Evolutionary conservation across 495 filamentous ascomycete species (phyloP).

Genomic region (Sordaria brevicollis): DNA sequence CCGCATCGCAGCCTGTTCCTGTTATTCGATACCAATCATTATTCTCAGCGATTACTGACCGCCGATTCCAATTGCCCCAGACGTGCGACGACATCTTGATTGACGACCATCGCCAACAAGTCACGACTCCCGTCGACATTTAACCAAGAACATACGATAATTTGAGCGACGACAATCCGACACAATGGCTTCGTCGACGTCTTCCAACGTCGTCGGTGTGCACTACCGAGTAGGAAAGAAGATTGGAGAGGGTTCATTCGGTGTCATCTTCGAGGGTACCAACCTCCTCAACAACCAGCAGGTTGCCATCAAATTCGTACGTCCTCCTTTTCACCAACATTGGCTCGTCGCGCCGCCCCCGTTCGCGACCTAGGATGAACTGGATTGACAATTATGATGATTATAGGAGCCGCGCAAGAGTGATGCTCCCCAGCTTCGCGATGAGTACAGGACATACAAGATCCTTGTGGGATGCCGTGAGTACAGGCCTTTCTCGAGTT

Average conservation of each 20-base stretch:
- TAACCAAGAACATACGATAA: background rate
- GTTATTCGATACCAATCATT: background rate
- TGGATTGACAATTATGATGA: background rate
- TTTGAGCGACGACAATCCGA: background rate
- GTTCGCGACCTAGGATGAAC: background rate
- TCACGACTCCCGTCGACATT: background rate
- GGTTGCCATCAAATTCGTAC: slow-evolving; percentile 98
- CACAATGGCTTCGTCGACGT: slow-evolving; percentile 74
- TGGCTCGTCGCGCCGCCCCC: background rate
- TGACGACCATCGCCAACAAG: background rate
- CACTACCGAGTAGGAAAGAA: slow-evolving; percentile 99
- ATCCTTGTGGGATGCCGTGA: slow-evolving; percentile 97
- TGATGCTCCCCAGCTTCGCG: slow-evolving; percentile 92
- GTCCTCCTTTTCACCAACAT: slow-evolving; percentile 25
- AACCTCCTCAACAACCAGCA: slow-evolving; percentile 99
- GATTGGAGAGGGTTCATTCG: slow-evolving; percentile 97
- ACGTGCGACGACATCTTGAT: background rate
- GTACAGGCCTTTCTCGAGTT: slow-evolving; percentile 30
- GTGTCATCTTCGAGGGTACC: slow-evolving; percentile 97
- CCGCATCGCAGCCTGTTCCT: background rate
- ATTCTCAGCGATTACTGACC: background rate
- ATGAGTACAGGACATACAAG: slow-evolving; percentile 99
- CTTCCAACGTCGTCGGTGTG: slow-evolving; percentile 96
- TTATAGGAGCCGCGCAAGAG: slow-evolving; percentile 91
- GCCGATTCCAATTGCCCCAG: background rate